Evolutionary conservation across 2,329 filamentous ascomycete species (phyloP).

Genomic region (Sclerotinia sclerotiorum): DNA sequence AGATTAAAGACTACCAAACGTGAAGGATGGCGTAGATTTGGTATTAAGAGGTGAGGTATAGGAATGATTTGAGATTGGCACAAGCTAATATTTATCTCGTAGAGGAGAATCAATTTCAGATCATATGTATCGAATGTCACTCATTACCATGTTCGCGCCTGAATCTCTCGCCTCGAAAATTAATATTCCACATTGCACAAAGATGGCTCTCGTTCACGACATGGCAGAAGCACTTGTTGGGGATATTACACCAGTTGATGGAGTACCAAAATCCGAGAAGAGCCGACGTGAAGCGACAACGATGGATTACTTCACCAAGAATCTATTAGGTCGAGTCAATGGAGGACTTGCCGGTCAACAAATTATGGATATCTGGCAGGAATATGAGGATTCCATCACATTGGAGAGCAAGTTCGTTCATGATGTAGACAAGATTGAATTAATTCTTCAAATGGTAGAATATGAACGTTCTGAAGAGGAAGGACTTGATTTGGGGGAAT

Average conservation of each 20-base stretch:
- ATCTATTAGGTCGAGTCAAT: conserved; percentile 71
- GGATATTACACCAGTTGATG: conserved; percentile 93
- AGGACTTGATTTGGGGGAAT: conserved; percentile 77
- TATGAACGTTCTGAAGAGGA: conserved; percentile 72
- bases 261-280: conserved; percentile 84
- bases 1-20: conserved; percentile 94
- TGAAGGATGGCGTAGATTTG: conserved; percentile 92
- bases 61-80: background rate
- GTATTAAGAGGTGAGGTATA: conserved; percentile 57
- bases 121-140: conserved; percentile 99
- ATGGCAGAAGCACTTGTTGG: conserved; percentile 96
- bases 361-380: conserved; percentile 82
- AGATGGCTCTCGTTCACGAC: conserved; percentile 95
- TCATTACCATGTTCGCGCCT: conserved; percentile 91
- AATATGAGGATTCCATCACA: conserved; percentile 88
- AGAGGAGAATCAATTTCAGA: conserved; percentile 90
- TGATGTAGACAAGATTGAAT: conserved; percentile 95
- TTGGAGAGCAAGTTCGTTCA: conserved; percentile 87
- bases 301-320: conserved; percentile 81
- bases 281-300: conserved; percentile 79
- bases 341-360: conserved; percentile 68
- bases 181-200: conserved; percentile 80
- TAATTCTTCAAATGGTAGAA: conserved; percentile 92
- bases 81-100: background rate
- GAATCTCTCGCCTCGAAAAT: conserved; percentile 67